Base-by-base conservation (phyloP, 2,329 filamentous ascomycete genomes). In the Trichoderma sp. region DNA sequence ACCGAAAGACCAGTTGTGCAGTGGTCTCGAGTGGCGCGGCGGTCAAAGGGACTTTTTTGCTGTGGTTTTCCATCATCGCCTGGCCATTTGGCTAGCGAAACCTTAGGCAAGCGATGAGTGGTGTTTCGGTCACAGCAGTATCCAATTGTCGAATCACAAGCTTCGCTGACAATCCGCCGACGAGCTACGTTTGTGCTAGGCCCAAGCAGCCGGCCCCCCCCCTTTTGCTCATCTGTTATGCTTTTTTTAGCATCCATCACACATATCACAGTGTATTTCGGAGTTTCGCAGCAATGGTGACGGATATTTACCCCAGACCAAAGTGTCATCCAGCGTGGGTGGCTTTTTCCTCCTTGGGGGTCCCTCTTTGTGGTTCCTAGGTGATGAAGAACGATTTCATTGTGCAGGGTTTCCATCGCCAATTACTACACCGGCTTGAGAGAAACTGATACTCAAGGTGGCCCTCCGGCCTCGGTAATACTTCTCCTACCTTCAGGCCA, bases 141-240 rank as follows among this genome's bases (percentile, higher is more conserved):
- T 39, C 32, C 55, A 54, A 69, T 69, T 67, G 68, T 69, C 68
- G 68, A 69, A 69, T 69, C 61, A 59, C 55, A 58, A 59, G 60
- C 59, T 39, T n/a, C 26, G 68, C 46, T 55, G 54, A 55, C 54
- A 54, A 60, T 69, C 55, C 68, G 68, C 68, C 55, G 32, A 60
- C 46, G 34, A 66, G 59, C 52, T 55, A 68, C 46, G 56, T 28
- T 68, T 55, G 55, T 60, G 65, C 65, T 60, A 46, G 52, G 56
- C 30, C 39, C 26, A 60, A 37, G 56, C 56, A 49, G 56, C 43
- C 65, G 52, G 34, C 49, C 49, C 18, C 55, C 55, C 49, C 49
- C 51, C 34, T 55, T 43, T 68, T 68, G 30, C 56, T 68, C 49
- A n/a, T 43, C n/a, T 60, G 56, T 51, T 51, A 61, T 63, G 58